Evolutionary conservation across 2,329 filamentous ascomycete genomes (phyloP), one percentile per base, ranked within the genome.

Genomic region (Ambrosiella cleistominuta): DNA sequence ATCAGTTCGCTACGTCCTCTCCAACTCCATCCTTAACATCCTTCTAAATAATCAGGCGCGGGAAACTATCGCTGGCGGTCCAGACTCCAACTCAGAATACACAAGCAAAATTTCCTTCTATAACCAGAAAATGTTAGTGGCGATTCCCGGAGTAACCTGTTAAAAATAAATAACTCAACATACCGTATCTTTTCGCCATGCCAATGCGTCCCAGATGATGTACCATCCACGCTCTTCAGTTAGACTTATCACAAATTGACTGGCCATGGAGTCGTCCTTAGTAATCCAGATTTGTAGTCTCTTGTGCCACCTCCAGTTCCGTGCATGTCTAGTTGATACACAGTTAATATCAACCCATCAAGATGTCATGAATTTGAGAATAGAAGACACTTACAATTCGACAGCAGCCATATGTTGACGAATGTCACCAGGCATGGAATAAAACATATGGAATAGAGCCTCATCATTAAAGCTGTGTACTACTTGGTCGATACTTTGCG

Each of bases 301-400:
- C 70, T 83, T 83, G 66, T 85, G 81, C 77, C 81, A 85, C 61
- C 81, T 72, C 81, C 81, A 85, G 66, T 82, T 82, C 17, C 81
- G 75, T 60, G 75, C 76, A 64, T 80, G 78, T 49, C 80, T 83
- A 7, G 7, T 50, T 13, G 51, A 40, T n/a, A 27, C 27, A 27
- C 3, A 27, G 27, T 27, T 27, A 27, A 27, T 27, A 27, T 27
- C 27, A 27, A 27, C 4, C 27, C 27, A 27, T 27, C 27, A 27
- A 5, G 27, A 27, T 27, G 1, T 27, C 27, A n/a, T n/a, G 40
- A 17, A 53, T 44, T 38, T 13, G 13, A 57, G 35, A 19, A 7
- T 13, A 11, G 9, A 9, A 7, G 58, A 51, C 39, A 63, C 78
- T 69, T 69, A 83, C 80, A 85, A 70, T 66, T 84, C 80, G 45